Evolutionary conservation across 73 alveolate species (phyloP).

Genomic region (Tetrahymena malaccensis): DNA sequence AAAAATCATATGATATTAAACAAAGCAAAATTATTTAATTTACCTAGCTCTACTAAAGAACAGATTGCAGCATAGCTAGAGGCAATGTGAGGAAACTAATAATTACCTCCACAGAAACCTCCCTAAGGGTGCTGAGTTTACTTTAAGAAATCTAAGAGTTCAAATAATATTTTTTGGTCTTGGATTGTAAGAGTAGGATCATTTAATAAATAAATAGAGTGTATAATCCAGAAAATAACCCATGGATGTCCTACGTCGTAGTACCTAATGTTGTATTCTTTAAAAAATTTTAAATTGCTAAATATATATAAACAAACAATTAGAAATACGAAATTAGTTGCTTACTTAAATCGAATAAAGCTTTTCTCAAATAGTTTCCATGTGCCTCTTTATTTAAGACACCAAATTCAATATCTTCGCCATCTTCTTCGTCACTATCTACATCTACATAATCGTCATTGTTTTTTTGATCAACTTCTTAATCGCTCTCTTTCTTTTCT

Average conservation of each 20-base stretch:
- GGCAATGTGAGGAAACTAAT: constrained; percentile 71
- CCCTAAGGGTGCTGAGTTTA: constrained; percentile 34
- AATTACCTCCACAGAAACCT: constrained; percentile 85
- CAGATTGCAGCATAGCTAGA: constrained; percentile 81
- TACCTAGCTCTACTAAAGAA: constrained; percentile 50
- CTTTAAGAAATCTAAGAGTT: background rate
- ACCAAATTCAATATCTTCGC: background rate
- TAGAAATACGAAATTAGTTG: background rate
- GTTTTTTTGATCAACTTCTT: background rate
- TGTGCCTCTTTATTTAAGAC: background rate
- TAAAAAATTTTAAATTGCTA: background rate
- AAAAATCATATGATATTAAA: too few species aligned
- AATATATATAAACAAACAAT: background rate
- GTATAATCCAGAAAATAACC: background rate
- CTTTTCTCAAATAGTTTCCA: background rate
- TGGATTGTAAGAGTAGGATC: background rate
- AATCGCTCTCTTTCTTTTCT: background rate
- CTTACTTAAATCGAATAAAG: background rate
- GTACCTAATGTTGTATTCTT: background rate
- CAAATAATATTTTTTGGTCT: background rate
- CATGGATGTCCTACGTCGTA: background rate
- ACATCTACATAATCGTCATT: background rate
- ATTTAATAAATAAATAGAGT: background rate
- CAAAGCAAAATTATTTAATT: background rate
- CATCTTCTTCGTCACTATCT: background rate